A percentile compares a stretch with the other conserved stretches of the same genome.
phyloP scores from a whole-genome alignment of 148 eudicot species.

The Rhododendron henanense region DNA sequence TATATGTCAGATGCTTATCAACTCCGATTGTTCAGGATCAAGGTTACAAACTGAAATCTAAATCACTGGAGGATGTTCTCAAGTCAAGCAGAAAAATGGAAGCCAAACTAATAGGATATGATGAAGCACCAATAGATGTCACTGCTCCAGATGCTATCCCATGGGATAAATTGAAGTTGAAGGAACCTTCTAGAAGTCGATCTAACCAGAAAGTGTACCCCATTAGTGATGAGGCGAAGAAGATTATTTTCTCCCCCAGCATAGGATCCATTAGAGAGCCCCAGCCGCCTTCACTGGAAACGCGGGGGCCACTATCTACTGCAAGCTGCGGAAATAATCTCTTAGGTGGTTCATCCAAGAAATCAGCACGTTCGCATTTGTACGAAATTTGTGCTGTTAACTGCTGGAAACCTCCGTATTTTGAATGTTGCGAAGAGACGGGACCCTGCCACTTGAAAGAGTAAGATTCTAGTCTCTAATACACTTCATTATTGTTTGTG shows the following conservation, averaged over 20 bases:
- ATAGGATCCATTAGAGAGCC: slow-evolving; percentile 18
- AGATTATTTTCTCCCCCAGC: not conserved
- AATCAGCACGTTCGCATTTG: slow-evolving; percentile 50
- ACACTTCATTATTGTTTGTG: not conserved
- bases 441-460: slow-evolving; percentile 75
- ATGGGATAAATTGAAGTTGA: slow-evolving; percentile 27
- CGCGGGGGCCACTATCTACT: slow-evolving; percentile 14
- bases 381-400: slow-evolving; percentile 68
- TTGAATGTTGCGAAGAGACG: slow-evolving; percentile 63
- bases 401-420: slow-evolving; percentile 71
- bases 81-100: slow-evolving; percentile 41
- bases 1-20: not conserved
- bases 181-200: slow-evolving; percentile 26
- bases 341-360: slow-evolving; percentile 33
- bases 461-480: slow-evolving; percentile 39
- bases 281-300: slow-evolving; percentile 11
- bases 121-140: slow-evolving; percentile 52
- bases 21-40: slow-evolving; percentile 51
- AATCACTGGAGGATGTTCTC: slow-evolving; percentile 66
- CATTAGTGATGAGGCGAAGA: slow-evolving; percentile 9
- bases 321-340: slow-evolving; percentile 7
- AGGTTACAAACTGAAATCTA: slow-evolving; percentile 60
- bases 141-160: slow-evolving; percentile 29
- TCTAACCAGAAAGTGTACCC: slow-evolving; percentile 20
- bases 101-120: slow-evolving; percentile 74